Evolutionary conservation across 2,329 filamentous ascomycete species (phyloP).

Genomic region (Phyllosticta paracitricarpa): DNA sequence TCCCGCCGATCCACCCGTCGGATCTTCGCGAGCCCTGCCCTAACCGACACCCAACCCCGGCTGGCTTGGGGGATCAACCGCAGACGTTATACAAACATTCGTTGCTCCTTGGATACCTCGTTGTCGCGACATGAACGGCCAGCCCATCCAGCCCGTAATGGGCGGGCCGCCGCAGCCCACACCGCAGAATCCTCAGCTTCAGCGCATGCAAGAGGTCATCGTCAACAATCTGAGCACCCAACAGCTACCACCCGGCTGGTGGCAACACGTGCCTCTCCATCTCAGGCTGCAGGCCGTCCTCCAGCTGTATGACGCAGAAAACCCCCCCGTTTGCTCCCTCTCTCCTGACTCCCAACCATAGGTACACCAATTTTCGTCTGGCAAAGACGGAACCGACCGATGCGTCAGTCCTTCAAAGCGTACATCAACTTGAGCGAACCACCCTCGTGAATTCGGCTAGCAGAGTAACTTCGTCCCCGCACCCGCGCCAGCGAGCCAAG

Average conservation of each 20-base stretch:
- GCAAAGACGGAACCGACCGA: background rate
- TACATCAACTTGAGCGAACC: background rate
- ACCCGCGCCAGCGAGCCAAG: background rate
- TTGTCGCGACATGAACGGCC: slow-evolving; percentile 1
- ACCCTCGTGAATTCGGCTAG: background rate
- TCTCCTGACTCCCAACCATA: background rate
- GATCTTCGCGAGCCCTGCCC: background rate
- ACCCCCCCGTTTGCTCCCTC: background rate
- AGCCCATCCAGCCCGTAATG: slow-evolving; percentile 5
- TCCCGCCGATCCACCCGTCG: background rate
- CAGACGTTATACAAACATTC: background rate
- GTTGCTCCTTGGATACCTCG: background rate
- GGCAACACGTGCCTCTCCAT: background rate
- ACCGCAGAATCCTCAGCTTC: background rate
- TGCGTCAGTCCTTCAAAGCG: slow-evolving; percentile 1
- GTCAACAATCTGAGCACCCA: slow-evolving; percentile 1
- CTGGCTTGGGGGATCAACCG: slow-evolving; percentile 6
- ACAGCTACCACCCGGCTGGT: background rate
- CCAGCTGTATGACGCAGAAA: slow-evolving; percentile 1
- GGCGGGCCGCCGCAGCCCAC: slow-evolving; percentile 3
- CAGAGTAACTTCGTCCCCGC: background rate
- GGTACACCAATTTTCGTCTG: slow-evolving; percentile 4
- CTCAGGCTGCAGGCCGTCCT: slow-evolving; percentile 1
- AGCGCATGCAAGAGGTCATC: slow-evolving; percentile 5
- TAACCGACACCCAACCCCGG: background rate